Evolutionary conservation across 2,329 filamentous ascomycete genomes (phyloP).

Genomic region (Alternaria dauci): DNA sequence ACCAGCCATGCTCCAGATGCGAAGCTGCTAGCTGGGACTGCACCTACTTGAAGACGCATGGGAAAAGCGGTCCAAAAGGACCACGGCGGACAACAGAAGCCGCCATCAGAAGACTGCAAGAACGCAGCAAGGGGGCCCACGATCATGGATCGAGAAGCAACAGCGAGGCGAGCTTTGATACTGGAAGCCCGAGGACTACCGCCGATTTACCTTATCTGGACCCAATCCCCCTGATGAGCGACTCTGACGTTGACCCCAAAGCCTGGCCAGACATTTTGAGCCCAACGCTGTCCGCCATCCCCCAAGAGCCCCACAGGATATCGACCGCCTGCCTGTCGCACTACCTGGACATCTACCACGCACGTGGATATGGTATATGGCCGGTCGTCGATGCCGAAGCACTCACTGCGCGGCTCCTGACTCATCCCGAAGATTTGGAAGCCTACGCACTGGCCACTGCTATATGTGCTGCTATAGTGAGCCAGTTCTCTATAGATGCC

Average conservation of each 20-base stretch:
- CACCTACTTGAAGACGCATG: constrained; percentile 49
- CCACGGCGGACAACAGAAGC: constrained; percentile 47
- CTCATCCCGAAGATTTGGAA: constrained; percentile 43
- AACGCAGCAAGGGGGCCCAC: constrained; percentile 38
- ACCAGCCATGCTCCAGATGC: constrained; percentile 46
- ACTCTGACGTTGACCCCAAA: constrained; percentile 27
- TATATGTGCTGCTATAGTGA: constrained; percentile 47
- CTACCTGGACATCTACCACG: constrained; percentile 45
- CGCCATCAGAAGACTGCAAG: constrained; percentile 45
- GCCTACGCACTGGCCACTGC: constrained; percentile 44
- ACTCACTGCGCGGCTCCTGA: constrained; percentile 44
- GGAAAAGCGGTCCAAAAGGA: constrained; percentile 49
- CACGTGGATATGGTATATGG: constrained; percentile 46
- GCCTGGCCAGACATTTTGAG: constrained; percentile 40
- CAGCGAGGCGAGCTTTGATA: constrained; percentile 45
- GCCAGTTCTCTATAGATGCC: constrained; percentile 46
- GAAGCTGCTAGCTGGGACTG: constrained; percentile 48
- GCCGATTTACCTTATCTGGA: constrained; percentile 40
- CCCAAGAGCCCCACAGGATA: constrained; percentile 36
- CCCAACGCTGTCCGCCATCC: constrained; percentile 23
- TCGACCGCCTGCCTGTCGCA: constrained; percentile 45
- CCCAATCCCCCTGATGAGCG: constrained; percentile 30
- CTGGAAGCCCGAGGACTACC: constrained; percentile 38
- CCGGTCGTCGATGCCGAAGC: constrained; percentile 46
- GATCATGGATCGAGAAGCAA: constrained; percentile 39